These are phyloP conservation scores for Psidium guajava DNA, from an alignment of 345 rosid species.

Conservation along the genomic window DNA sequence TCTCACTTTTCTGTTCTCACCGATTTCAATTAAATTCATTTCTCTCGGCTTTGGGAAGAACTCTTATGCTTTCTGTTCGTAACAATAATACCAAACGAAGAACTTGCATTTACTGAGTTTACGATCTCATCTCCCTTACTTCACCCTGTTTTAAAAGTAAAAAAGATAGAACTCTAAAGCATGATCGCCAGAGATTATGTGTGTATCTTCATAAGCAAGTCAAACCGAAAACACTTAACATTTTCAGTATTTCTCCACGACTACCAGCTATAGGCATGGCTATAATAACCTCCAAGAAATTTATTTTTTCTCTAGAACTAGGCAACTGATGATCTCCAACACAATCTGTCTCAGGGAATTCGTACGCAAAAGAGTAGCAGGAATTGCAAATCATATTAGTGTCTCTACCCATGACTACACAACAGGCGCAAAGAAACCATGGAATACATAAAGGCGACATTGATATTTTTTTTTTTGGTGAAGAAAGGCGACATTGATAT, in stretches of 20 bases:
- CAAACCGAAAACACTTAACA: not conserved
- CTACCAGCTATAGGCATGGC: not conserved
- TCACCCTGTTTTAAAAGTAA: too few relatives aligned
- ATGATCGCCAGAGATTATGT: too few relatives aligned
- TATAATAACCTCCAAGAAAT: not conserved
- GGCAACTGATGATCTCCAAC: not conserved
- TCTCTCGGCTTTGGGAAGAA: constrained; percentile 69
- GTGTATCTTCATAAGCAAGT: too few relatives aligned
- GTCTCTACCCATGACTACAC: not conserved
- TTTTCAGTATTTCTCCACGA: not conserved
- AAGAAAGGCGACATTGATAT: not conserved
- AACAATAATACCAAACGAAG: too few relatives aligned
- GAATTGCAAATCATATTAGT: not conserved
- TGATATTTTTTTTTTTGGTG: too few relatives aligned
- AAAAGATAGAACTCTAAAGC: too few relatives aligned
- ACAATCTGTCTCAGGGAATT: not conserved
- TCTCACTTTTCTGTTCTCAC: constrained; percentile 57
- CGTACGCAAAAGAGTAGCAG: not conserved
- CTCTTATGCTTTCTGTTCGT: constrained; percentile 24
- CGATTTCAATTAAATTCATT: constrained; percentile 26
- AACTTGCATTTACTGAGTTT: too few relatives aligned
- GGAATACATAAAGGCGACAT: not conserved
- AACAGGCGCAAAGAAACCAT: not conserved
- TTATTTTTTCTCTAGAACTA: not conserved
- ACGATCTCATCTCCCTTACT: too few relatives aligned